Conservation (phyloP, 371 early-diverging fungal species). For the Dinochytrium kinnereticum region DNA sequence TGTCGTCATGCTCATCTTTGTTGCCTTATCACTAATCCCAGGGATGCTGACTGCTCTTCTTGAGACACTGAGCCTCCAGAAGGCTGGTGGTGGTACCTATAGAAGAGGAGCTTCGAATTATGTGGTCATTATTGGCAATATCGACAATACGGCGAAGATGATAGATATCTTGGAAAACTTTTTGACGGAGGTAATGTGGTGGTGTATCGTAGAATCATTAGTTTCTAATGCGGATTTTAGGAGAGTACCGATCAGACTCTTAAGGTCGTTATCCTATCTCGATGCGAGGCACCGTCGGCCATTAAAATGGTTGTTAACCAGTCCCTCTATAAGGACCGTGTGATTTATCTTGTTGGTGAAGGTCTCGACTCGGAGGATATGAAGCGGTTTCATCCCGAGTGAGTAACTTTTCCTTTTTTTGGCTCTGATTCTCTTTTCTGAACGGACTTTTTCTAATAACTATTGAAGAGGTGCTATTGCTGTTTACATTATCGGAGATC, state of each 20-base stretch:
- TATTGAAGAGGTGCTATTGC: slow-evolving; percentile 32
- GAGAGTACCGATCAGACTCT: slow-evolving; percentile 46
- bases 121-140: slow-evolving; percentile 66
- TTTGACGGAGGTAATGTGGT: slow-evolving; percentile 58
- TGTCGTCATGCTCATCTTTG: slow-evolving; percentile 71
- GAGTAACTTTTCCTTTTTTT: background rate
- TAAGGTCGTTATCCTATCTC: slow-evolving; percentile 64
- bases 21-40: slow-evolving; percentile 68
- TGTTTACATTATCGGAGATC: slow-evolving; percentile 55
- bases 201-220: background rate
- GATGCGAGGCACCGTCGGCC: slow-evolving; percentile 56
- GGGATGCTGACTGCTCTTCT: slow-evolving; percentile 54
- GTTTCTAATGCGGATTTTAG: slow-evolving; percentile 11
- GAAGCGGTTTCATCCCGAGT: slow-evolving; percentile 49
- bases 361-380: slow-evolving; percentile 57
- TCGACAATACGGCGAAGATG: slow-evolving; percentile 60
- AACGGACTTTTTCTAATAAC: too few species aligned
- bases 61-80: slow-evolving; percentile 56
- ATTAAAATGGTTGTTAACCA: slow-evolving; percentile 52
- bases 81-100: slow-evolving; percentile 44
- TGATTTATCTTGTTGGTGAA: slow-evolving; percentile 53
- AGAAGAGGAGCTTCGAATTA: slow-evolving; percentile 57
- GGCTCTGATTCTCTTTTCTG: slow-evolving; percentile 15
- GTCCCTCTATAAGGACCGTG: slow-evolving; percentile 35
- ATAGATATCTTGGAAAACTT: slow-evolving; percentile 67